Base-by-base conservation (phyloP, 371 early-diverging fungal species). In the Nosema granulosis region DNA sequence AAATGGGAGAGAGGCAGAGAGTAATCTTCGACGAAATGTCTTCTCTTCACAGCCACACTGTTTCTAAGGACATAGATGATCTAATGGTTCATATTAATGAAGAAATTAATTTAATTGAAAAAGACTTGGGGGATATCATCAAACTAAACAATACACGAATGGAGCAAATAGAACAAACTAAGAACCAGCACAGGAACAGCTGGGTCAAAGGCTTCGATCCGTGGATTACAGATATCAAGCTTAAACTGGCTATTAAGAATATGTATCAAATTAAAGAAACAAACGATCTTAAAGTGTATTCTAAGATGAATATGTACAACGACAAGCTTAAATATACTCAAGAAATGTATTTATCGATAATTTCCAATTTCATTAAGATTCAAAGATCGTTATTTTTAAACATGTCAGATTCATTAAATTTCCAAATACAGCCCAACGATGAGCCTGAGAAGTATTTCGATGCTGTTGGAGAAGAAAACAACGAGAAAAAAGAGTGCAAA, bases 201-300 rank as follows among this genome's bases (percentile, higher is more conserved):
- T 80, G 75, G 80, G 37, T 54, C 18, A 26, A 34, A 32, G 61
- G 65, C 1, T 72, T 38, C 29, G 80, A 80, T 75, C 75, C 80
- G 13, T 80, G 80, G 80, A 9, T 71, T 3, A 80, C 75, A 1
- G 76, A 75, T 43, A 37, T 38, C 24, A 65, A 69, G n/a, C 34
- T 80, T 26, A 80, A 67, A 71, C 67, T 16, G 24, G 70, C 79
- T 3, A 65, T 78, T 11, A 78, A 73, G 49, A 78, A 73, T 35
- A 65, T 68, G 51, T 61, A 74, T 24, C 29, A 59, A 16, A 38
- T 43, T n/a, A 62, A 74, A 35, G 50, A 70, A 38, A 58, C 61
- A 3, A 57, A 58, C 24, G 54, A 59, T 37, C 4, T 37, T 24
- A 2, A 38, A 32, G 62, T 78, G 18, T 24, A 31, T 22, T 29